These are phyloP conservation scores for Agaricus bisporus DNA, from an alignment of 768 basidiomycete genomes.

Conservation along the genomic window DNA sequence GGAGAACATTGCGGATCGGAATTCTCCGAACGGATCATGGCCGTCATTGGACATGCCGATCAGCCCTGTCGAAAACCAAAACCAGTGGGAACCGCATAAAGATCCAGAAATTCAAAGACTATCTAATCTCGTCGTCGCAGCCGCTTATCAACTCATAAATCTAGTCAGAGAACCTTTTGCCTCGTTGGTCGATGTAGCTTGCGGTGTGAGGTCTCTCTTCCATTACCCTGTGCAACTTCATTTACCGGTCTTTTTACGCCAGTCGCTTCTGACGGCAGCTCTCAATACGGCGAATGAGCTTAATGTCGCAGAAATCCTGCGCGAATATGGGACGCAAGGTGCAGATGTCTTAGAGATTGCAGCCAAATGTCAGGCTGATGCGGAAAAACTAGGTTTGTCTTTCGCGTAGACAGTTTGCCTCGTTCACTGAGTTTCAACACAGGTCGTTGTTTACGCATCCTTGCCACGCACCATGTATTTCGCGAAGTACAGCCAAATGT, in stretches of 20 bases:
- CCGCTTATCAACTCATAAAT: constrained; percentile 7
- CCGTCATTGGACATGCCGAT: constrained; percentile 1
- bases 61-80: background rate
- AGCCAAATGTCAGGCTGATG: background rate
- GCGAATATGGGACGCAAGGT: background rate
- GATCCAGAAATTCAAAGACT: constrained; percentile 3
- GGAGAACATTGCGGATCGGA: background rate
- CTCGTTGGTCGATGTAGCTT: constrained; percentile 1
- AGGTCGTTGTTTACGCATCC: constrained; percentile 19
- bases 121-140: constrained; percentile 3
- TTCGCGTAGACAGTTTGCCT: background rate
- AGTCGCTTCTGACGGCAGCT: constrained; percentile 8
- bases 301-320: constrained; percentile 6
- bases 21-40: constrained; percentile 3
- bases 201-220: background rate
- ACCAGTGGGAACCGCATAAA: constrained; percentile 1
- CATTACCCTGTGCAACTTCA: background rate
- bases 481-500: constrained; percentile 20
- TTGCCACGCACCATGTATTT: constrained; percentile 20
- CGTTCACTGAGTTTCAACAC: background rate
- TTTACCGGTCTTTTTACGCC: background rate
- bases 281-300: constrained; percentile 8
- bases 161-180: constrained; percentile 4
- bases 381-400: constrained; percentile 5
- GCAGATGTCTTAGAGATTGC: background rate